Conservation (phyloP, 441 rosid species). For the Pelargonium myrrhifolium region DNA sequence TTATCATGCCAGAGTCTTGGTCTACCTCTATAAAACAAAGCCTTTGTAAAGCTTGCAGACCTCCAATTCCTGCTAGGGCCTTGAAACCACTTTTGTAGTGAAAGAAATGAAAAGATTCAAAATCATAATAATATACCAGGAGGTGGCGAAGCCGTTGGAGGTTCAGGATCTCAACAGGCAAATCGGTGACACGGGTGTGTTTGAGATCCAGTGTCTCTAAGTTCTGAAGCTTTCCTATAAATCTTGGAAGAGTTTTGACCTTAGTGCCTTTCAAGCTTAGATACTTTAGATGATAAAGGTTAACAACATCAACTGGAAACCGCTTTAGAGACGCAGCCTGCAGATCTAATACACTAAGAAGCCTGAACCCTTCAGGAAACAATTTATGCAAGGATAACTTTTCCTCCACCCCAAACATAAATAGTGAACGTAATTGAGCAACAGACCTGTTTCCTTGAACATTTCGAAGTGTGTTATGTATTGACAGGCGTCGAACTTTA, state of each 20-base stretch:
- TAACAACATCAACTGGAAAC: slow-evolving; percentile 22
- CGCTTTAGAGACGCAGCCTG: slow-evolving; percentile 17
- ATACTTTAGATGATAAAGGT: slow-evolving; percentile 22
- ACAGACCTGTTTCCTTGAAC: slow-evolving; percentile 11
- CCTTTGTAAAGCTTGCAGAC: slow-evolving; percentile 29
- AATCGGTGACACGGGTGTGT: slow-evolving; percentile 24
- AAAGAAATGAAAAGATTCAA: slow-evolving; percentile 15
- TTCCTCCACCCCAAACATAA: slow-evolving; percentile 27
- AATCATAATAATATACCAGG: slow-evolving; percentile 26
- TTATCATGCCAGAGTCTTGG: slow-evolving; percentile 8
- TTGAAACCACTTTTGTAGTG: slow-evolving; percentile 29
- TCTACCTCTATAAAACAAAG: slow-evolving; percentile 31
- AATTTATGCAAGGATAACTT: slow-evolving; percentile 9
- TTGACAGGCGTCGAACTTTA: slow-evolving; percentile 33
- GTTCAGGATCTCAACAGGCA: slow-evolving; percentile 27
- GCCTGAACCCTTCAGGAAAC: slow-evolving; percentile 16
- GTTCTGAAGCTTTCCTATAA: slow-evolving; percentile 27
- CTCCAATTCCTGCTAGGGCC: slow-evolving; percentile 28
- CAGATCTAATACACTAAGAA: slow-evolving; percentile 31
- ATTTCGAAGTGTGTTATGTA: slow-evolving; percentile 23
- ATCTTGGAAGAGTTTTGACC: slow-evolving; percentile 23
- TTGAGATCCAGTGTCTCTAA: slow-evolving; percentile 41
- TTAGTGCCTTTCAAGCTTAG: slow-evolving; percentile 29
- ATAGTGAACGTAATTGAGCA: slow-evolving; percentile 33
- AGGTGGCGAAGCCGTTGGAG: slow-evolving; percentile 34